Evolutionary conservation across 768 basidiomycete species (phyloP).

Genomic region (Russula foetens): DNA sequence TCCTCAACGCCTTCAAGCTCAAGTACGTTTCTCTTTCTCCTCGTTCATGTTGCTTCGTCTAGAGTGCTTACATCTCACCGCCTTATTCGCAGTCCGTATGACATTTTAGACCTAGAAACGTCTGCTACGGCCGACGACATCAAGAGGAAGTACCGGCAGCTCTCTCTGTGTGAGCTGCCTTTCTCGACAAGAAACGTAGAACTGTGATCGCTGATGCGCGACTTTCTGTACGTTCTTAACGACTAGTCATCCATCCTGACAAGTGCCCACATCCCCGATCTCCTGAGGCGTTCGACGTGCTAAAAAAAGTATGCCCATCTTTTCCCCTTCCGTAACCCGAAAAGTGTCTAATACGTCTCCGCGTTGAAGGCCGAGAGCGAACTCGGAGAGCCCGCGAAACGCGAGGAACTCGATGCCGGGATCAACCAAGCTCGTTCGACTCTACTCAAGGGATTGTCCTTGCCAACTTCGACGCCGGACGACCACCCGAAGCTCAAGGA

Average conservation of each 20-base stretch:
- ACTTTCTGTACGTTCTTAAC: conserved; percentile 35
- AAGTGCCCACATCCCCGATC: conserved; percentile 85
- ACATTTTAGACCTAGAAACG: conserved; percentile 77
- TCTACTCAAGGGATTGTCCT: conserved; percentile 52
- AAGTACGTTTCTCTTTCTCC: conserved; percentile 50
- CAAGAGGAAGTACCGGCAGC: conserved; percentile 80
- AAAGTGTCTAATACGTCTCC: neutral
- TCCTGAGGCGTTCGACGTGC: conserved; percentile 86
- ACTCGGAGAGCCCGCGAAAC: conserved; percentile 66
- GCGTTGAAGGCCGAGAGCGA: conserved; percentile 69
- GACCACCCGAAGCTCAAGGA: conserved; percentile 48
- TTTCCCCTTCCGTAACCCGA: neutral
- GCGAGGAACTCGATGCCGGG: conserved; percentile 73
- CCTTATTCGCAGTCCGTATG: conserved; percentile 64
- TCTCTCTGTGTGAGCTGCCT: conserved; percentile 65
- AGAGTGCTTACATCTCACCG: neutral
- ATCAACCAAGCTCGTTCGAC: conserved; percentile 66
- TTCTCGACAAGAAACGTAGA: conserved; percentile 8
- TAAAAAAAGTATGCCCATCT: conserved; percentile 67
- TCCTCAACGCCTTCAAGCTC: conserved; percentile 90
- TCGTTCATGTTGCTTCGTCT: neutral
- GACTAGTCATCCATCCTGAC: conserved; percentile 93
- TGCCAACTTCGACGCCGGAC: conserved; percentile 53
- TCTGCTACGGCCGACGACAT: conserved; percentile 69
- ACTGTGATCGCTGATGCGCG: conserved; percentile 14